These are phyloP conservation scores for Irpex lacteus DNA, from an alignment of 1,284 basidiomycete species.

Conservation along the genomic window DNA sequence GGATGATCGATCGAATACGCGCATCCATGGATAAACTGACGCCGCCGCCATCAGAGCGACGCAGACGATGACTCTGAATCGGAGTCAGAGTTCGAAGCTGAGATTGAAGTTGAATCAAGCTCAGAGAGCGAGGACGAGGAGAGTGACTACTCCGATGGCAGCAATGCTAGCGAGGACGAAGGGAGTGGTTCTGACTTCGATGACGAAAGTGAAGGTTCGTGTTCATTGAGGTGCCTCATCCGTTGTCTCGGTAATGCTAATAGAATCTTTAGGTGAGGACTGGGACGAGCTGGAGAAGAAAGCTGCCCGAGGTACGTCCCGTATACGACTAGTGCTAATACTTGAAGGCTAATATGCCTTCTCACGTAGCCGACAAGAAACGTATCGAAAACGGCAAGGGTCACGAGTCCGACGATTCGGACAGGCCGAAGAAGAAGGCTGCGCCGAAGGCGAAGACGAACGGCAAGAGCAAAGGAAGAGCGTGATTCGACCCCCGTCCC, in stretches of 20 bases:
- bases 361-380: conserved; percentile 62
- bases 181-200: conserved; percentile 66
- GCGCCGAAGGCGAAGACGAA: conserved; percentile 37
- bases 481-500: background rate
- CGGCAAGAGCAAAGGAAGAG: conserved; percentile 33
- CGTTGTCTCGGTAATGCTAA: background rate
- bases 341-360: background rate
- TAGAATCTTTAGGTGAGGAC: conserved; percentile 64
- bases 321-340: background rate
- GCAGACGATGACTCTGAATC: conserved; percentile 67
- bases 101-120: conserved; percentile 47
- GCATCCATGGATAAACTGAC: background rate
- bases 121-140: conserved; percentile 50
- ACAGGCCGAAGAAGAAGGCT: conserved; percentile 62
- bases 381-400: conserved; percentile 48
- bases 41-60: conserved; percentile 47
- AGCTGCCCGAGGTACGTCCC: conserved; percentile 73
- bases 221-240: background rate
- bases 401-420: conserved; percentile 64
- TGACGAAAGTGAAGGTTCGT: conserved; percentile 65
- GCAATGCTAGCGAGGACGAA: conserved; percentile 67
- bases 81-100: conserved; percentile 81
- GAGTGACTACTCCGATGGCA: conserved; percentile 52
- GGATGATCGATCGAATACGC: too few relatives aligned
- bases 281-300: conserved; percentile 96